phyloP scores from a whole-genome alignment of 2,329 filamentous ascomycete genomes.

The Exserohilum rostratum region DNA sequence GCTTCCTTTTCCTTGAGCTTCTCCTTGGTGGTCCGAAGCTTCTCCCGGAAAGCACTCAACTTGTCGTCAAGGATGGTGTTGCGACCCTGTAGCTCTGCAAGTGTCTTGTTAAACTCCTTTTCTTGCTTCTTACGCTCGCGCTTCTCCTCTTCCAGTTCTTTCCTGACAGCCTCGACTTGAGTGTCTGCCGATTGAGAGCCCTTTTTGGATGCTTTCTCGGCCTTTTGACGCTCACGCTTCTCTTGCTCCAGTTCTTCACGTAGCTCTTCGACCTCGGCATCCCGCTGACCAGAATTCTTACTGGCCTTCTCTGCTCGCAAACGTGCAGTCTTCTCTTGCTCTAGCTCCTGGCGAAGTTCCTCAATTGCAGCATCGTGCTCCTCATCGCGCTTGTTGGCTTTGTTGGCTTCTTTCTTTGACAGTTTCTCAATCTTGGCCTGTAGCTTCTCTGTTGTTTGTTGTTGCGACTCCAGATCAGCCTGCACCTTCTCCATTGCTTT shows the following conservation, averaged over 20 bases:
- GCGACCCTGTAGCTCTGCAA: slow-evolving; percentile 66
- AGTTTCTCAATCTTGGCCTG: slow-evolving; percentile 44
- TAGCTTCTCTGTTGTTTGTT: slow-evolving; percentile 36
- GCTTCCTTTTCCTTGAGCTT: slow-evolving; percentile 71
- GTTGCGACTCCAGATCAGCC: slow-evolving; percentile 40
- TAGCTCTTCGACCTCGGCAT: slow-evolving; percentile 38
- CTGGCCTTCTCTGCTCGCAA: slow-evolving; percentile 40
- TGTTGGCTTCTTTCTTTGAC: slow-evolving; percentile 38
- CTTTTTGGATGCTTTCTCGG: slow-evolving; percentile 45
- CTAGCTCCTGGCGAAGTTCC: slow-evolving; percentile 46
- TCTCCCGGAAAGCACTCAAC: slow-evolving; percentile 70
- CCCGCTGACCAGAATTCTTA: slow-evolving; percentile 37
- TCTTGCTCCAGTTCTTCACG: slow-evolving; percentile 52
- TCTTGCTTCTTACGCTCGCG: slow-evolving; percentile 60
- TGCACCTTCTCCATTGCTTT: slow-evolving; percentile 40
- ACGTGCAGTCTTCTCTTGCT: slow-evolving; percentile 50
- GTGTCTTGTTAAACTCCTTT: slow-evolving; percentile 60
- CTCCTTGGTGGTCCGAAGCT: slow-evolving; percentile 72
- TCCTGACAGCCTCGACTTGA: slow-evolving; percentile 56
- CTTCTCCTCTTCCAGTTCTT: slow-evolving; percentile 58
- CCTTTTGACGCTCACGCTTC: slow-evolving; percentile 36
- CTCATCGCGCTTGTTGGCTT: slow-evolving; percentile 46
- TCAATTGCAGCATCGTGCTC: slow-evolving; percentile 40
- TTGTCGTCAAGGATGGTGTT: slow-evolving; percentile 72
- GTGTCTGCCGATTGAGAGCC: slow-evolving; percentile 50